Evolutionary conservation across 2,329 filamentous ascomycete genomes (phyloP).

Genomic region (Epichloe coenophiala): DNA sequence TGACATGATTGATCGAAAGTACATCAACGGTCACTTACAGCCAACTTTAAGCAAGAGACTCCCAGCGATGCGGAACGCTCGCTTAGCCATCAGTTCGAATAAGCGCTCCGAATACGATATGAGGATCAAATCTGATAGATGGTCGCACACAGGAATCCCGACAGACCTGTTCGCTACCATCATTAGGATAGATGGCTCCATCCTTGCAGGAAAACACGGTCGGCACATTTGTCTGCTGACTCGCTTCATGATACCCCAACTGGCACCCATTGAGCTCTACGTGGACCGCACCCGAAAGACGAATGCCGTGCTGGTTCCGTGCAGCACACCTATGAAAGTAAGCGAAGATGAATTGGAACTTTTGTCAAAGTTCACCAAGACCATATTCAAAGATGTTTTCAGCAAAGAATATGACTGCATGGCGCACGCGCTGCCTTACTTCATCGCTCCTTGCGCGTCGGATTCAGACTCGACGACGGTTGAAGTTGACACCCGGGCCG

Average conservation of each 20-base stretch:
- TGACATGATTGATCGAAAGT: slow-evolving; percentile 48
- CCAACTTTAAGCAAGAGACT: slow-evolving; percentile 59
- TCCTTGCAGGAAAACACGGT: slow-evolving; percentile 43
- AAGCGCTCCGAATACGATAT: slow-evolving; percentile 63
- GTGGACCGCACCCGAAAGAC: slow-evolving; percentile 52
- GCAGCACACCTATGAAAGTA: slow-evolving; percentile 30
- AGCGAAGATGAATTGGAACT: slow-evolving; percentile 30
- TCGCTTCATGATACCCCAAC: slow-evolving; percentile 44
- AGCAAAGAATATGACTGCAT: slow-evolving; percentile 68
- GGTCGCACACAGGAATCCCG: slow-evolving; percentile 38
- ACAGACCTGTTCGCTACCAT: slow-evolving; percentile 45
- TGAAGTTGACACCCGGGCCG: not conserved
- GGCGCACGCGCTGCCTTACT: slow-evolving; percentile 61
- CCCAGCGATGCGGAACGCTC: slow-evolving; percentile 76
- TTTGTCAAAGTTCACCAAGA: slow-evolving; percentile 61
- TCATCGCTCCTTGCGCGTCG: slow-evolving; percentile 49
- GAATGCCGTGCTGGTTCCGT: slow-evolving; percentile 34
- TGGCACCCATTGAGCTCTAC: slow-evolving; percentile 60
- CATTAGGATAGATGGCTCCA: slow-evolving; percentile 43
- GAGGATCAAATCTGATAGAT: slow-evolving; percentile 65
- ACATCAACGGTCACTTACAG: slow-evolving; percentile 61
- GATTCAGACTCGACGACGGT: not conserved
- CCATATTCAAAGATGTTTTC: slow-evolving; percentile 72
- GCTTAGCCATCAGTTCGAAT: slow-evolving; percentile 67
- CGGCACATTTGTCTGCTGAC: slow-evolving; percentile 60